phyloP scores from a whole-genome alignment of 305 asterid genomes.

The Fraxinus ornus region DNA sequence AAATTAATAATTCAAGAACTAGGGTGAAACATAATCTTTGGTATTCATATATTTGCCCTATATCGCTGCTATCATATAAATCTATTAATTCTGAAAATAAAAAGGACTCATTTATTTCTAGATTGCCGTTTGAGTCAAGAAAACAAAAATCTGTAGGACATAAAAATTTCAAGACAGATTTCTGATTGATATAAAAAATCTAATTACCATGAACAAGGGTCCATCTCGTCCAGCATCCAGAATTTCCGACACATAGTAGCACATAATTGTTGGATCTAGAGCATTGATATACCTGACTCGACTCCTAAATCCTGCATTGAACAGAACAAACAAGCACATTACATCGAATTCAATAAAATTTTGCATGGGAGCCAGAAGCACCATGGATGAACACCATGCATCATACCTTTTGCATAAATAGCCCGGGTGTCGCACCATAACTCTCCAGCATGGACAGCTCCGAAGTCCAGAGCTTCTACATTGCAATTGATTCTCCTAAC shows the following conservation, averaged over 20 bases:
- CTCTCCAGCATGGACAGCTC: constrained; percentile 58
- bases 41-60: background rate
- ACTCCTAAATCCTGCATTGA: constrained; percentile 82
- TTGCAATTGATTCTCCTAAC: constrained; percentile 86
- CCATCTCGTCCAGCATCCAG: constrained; percentile 73
- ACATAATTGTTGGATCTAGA: constrained; percentile 69
- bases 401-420: constrained; percentile 79
- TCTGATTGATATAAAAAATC: background rate
- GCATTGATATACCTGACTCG: constrained; percentile 75
- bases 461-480: constrained; percentile 71
- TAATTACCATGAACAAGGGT: constrained; percentile 83
- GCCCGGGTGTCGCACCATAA: constrained; percentile 88
- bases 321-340: constrained; percentile 28
- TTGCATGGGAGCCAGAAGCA: constrained; percentile 14
- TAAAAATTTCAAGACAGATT: background rate
- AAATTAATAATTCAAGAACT: background rate
- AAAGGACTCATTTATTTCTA: background rate
- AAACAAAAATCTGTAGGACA: background rate
- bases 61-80: background rate
- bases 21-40: background rate
- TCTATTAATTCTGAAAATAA: no score
- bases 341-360: constrained; percentile 13
- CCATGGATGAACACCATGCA: constrained; percentile 16
- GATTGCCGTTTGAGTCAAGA: background rate
- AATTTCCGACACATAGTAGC: constrained; percentile 79